Evolutionary conservation across 1,284 basidiomycete species (phyloP).

Genomic region (Heimioporus punctisporus): DNA sequence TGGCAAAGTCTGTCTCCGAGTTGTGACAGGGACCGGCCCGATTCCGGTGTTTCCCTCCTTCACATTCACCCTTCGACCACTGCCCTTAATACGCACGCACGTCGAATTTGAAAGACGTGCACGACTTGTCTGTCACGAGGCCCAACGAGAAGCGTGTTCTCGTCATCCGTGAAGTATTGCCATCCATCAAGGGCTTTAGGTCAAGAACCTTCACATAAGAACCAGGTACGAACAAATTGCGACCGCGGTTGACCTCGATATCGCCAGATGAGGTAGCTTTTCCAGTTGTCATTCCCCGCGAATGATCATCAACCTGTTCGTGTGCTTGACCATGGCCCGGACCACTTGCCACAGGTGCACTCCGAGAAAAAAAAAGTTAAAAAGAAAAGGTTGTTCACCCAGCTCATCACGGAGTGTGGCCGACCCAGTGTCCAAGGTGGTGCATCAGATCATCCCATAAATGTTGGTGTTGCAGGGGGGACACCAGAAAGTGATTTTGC

Average conservation of each 20-base stretch:
- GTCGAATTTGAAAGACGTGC: constrained; percentile 55
- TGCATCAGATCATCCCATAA: constrained; percentile 3
- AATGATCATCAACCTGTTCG: constrained; percentile 7
- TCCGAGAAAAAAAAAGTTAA: too few species aligned
- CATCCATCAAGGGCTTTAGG: constrained; percentile 41
- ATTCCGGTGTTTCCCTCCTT: constrained; percentile 4
- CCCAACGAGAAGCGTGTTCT: constrained; percentile 58
- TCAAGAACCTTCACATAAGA: constrained; percentile 59
- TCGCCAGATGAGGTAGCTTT: constrained; percentile 12
- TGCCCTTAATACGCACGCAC: constrained; percentile 28
- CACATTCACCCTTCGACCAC: background rate
- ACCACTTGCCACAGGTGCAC: constrained; percentile 53
- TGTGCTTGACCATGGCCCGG: constrained; percentile 11
- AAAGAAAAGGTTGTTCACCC: constrained; percentile 42
- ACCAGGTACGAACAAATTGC: constrained; percentile 19
- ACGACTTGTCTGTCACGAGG: constrained; percentile 62
- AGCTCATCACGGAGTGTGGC: constrained; percentile 17
- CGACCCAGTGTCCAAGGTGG: constrained; percentile 14
- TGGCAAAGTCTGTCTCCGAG: constrained; percentile 3
- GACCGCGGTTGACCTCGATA: constrained; percentile 8
- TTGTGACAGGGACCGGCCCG: constrained; percentile 2
- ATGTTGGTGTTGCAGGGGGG: constrained; percentile 5
- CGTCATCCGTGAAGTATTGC: constrained; percentile 45
- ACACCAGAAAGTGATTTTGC: constrained; percentile 24
- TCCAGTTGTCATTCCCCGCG: constrained; percentile 13